A percentile compares a stretch with the other conserved stretches of the same genome.
These are phyloP conservation scores for Miscanthus sacchariflorus DNA, from an alignment of 202 grass and related monocot genomes.

Conservation along the genomic window DNA sequence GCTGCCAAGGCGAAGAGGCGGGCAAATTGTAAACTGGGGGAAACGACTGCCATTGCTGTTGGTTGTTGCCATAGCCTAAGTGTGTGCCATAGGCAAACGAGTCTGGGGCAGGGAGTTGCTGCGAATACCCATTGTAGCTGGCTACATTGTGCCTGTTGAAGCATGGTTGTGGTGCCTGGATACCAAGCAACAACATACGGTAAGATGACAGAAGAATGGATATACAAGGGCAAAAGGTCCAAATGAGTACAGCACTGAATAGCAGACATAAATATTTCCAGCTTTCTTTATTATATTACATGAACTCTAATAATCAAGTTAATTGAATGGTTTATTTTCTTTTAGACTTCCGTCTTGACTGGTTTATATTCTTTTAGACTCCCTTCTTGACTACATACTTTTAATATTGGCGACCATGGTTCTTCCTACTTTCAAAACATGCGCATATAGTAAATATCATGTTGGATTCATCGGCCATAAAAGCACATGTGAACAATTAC, in stretches of 20 bases:
- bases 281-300: neutral
- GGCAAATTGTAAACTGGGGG: neutral
- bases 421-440: neutral
- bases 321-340: neutral
- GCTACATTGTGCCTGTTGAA: neutral
- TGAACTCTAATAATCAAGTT: neutral
- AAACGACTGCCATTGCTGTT: neutral
- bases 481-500: neutral
- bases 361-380: neutral
- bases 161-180: neutral
- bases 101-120: neutral
- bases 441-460: neutral
- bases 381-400: neutral
- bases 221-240: neutral
- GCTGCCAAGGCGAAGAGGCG: neutral
- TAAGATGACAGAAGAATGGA: neutral
- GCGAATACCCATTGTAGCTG: neutral
- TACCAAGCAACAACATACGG: neutral
- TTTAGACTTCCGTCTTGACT: neutral
- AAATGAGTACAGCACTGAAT: neutral
- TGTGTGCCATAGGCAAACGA: neutral
- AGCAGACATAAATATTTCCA: neutral
- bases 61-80: neutral
- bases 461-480: neutral
- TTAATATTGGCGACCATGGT: neutral